Evolutionary conservation across 805 yeast species (phyloP), one percentile per base, ranked within the genome.

Genomic region (Cyberlindnera bimundalis): DNA sequence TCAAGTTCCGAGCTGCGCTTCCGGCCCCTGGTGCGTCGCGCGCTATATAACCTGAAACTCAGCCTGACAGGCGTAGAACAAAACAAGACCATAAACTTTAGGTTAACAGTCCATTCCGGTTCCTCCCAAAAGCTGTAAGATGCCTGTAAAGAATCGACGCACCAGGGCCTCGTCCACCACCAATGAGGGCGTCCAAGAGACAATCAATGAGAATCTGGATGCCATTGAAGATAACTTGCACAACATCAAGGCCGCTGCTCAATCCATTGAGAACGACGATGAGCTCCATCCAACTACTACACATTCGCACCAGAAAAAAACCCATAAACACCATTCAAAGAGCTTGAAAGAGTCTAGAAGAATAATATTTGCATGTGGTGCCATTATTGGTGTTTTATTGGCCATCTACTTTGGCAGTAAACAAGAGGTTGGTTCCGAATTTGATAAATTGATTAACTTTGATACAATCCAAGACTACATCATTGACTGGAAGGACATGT

Each of bases 401-500:
- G 89, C 96, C 0, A 67, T 77, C 24, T 76, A 83, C 51, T 71
- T 82, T 46, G 84, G 84, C 5, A 64, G 72, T 14, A 50, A 57
- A 30, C 65, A 62, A 23, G 66, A 66, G 19, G 70, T 71, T 33
- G 65, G 71, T 1, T 58, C 73, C 12, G 59, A 55, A 25, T 42
- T 55, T 15, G 59, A 55, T 24, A 51, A 43, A 18, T 29, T 47
- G 20, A 33, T 53, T 16, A 47, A 46, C 26, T 51, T 54, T 43
- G 90, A 85, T 42, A 61, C 76, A 9, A 59, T 84, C 17, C 68
- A 71, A 42, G 81, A 69, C 16, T 72, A 75, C 46, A 65, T 83
- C 40, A 84, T 78, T 25, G 91, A 83, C 43, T 81, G 91, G 88
- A 77, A 75, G 42, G 86, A 78, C 18, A 67, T 72, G 17, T 64